Conservation (phyloP, 768 basidiomycete genomes). For the Amanita rimosa region DNA sequence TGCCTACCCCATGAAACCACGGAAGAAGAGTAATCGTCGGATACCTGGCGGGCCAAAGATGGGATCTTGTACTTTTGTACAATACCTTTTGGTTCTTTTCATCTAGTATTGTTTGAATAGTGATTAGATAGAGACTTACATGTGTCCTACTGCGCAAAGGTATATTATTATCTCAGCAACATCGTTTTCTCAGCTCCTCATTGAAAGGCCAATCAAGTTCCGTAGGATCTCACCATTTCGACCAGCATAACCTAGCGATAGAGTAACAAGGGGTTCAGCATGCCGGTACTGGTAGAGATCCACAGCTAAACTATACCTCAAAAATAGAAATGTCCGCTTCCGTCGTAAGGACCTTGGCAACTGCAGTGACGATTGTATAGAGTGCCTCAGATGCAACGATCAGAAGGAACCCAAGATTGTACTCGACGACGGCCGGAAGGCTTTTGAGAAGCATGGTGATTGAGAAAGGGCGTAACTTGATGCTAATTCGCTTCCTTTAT, state of each 20-base stretch:
- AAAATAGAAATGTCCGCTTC: neutral
- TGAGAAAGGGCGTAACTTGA: no score
- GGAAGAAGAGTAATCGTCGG: slow-evolving; percentile 20
- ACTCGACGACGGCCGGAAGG: neutral
- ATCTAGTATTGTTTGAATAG: neutral
- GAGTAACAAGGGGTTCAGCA: neutral
- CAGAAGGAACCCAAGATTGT: neutral
- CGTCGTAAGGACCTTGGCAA: neutral
- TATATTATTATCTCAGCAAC: neutral
- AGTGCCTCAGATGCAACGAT: neutral
- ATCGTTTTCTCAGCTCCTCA: neutral
- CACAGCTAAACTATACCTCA: neutral
- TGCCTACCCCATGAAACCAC: slow-evolving; percentile 49
- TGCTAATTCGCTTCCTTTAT: no score
- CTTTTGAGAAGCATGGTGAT: neutral
- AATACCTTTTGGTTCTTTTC: slow-evolving; percentile 16
- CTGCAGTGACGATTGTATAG: neutral
- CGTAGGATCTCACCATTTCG: neutral
- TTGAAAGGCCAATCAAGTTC: neutral
- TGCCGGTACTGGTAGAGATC: neutral
- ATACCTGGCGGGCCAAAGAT: slow-evolving; percentile 30
- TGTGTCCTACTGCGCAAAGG: neutral
- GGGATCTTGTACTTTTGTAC: slow-evolving; percentile 43
- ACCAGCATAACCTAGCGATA: neutral
- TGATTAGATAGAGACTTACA: neutral